Evolutionary conservation across 768 basidiomycete species (phyloP), one percentile per base, ranked within the genome.

Genomic region (Daedalea quercina): DNA sequence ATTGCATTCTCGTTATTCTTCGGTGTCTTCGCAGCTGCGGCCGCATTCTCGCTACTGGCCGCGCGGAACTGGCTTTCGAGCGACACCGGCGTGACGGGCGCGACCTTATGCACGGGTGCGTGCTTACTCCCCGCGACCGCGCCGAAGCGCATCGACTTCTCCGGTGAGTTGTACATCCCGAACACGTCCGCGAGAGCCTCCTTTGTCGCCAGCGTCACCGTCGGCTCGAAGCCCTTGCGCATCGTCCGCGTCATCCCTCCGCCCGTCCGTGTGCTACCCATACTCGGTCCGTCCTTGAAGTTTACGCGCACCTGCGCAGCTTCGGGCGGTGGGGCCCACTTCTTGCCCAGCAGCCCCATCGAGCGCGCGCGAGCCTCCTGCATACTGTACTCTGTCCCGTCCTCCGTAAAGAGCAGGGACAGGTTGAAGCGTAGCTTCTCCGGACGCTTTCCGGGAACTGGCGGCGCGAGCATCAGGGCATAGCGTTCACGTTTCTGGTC

Each of bases 141-240:
- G 15, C 73, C 60, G 23, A 76, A 67, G 47, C 77, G 80, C 43
- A 76, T 74, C 0, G 85, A 85, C 69, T 84, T 89, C 55, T 90
- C 88, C 2, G 89, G 89, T 9, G 88, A 90, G 66, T 96, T 95
- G 66, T 94, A 98, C 87, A 98, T 93, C 49, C 85, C 87, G 70
- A 94, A 93, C 40, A 98, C 92, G 63, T 97, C 93, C 12, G 82
- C 88, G 31, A 96, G 76, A 3, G 96, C 96, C 57, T 92, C 90
- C 66, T 93, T 94, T 25, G 96, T 99, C 66, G 96, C 96, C 60
- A 98, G 92, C 0, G 96, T 99, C 6, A 98, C 85, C 0, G 90
- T 92, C 3, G 90, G 88, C 65, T 92, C 90, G 28, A 77, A 58
- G 54, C 75, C 77, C 69, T 73, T 79, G 50, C 80, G 71, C 24